phyloP scores from a whole-genome alignment of 768 basidiomycete species.

The Russula griseocarnosa region DNA sequence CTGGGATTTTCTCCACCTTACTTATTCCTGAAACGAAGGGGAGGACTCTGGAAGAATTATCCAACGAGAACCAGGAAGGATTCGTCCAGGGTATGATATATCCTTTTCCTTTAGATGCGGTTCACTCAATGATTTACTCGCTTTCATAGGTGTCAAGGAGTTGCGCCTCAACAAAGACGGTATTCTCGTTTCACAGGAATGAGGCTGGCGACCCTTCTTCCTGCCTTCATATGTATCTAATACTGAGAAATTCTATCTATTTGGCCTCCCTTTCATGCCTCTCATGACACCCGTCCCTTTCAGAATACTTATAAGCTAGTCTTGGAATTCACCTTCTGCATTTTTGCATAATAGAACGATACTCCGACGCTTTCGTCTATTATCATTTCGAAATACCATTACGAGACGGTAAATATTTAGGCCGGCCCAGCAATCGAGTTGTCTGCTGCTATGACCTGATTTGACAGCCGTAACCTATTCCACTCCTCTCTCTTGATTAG shows the following conservation, averaged over 20 bases:
- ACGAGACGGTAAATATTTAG: neutral
- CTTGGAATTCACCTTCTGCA: neutral
- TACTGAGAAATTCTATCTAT: neutral
- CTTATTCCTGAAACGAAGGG: conserved; percentile 77
- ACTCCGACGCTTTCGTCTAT: neutral
- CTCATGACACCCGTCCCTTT: conserved; percentile 5
- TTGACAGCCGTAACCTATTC: neutral
- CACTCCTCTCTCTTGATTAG: too few relatives aligned
- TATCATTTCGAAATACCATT: neutral
- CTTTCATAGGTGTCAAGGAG: conserved; percentile 5
- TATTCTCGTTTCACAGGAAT: neutral
- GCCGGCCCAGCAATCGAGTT: neutral
- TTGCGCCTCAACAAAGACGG: conserved; percentile 21
- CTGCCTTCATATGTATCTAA: neutral
- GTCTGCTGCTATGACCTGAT: neutral
- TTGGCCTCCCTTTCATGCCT: conserved; percentile 5
- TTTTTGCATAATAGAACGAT: conserved; percentile 16
- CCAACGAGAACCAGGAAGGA: conserved; percentile 62
- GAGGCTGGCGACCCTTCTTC: neutral
- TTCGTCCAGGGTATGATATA: conserved; percentile 44
- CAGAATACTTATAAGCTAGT: conserved; percentile 19
- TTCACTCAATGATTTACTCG: neutral
- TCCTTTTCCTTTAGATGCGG: neutral
- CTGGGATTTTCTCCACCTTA: conserved; percentile 76
- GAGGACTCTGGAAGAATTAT: conserved; percentile 63